These are phyloP conservation scores for Monilinia polystroma DNA, from an alignment of 2,329 filamentous ascomycete genomes.

Conservation along the genomic window DNA sequence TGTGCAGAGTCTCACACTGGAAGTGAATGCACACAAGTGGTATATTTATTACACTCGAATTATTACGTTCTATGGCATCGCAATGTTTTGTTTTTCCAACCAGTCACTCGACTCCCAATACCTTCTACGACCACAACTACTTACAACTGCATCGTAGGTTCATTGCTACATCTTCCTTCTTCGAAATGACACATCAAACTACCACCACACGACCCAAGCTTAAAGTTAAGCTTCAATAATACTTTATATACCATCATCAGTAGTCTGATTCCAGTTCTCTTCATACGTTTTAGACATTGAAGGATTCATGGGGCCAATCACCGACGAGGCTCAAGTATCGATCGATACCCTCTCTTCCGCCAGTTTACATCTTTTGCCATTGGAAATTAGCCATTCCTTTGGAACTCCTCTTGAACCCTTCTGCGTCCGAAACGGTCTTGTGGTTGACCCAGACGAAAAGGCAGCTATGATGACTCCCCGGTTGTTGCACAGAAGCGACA, in stretches of 20 bases:
- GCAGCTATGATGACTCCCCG: not conserved
- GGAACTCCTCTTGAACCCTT: not conserved
- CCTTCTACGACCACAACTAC: not conserved
- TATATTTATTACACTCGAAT: not conserved
- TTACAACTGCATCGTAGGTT: not conserved
- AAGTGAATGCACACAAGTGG: not conserved
- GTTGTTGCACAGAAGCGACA: not conserved
- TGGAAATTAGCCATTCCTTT: no score
- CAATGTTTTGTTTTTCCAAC: not conserved
- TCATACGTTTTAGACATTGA: not conserved
- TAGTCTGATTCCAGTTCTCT: not conserved
- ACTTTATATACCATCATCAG: not conserved
- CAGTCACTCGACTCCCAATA: not conserved
- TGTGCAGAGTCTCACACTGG: not conserved
- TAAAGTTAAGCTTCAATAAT: not conserved
- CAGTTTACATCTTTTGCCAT: no score
- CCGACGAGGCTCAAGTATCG: not conserved
- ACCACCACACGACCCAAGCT: no score
- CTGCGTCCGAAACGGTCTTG: no score
- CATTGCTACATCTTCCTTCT: not conserved
- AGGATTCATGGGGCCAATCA: not conserved
- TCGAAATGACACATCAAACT: not conserved
- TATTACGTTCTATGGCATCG: not conserved
- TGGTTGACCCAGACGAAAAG: no score
- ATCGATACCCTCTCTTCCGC: not conserved